These are phyloP conservation scores for Candida buenavistaensis DNA, from an alignment of 1,139 yeast genomes.

Conservation along the genomic window DNA sequence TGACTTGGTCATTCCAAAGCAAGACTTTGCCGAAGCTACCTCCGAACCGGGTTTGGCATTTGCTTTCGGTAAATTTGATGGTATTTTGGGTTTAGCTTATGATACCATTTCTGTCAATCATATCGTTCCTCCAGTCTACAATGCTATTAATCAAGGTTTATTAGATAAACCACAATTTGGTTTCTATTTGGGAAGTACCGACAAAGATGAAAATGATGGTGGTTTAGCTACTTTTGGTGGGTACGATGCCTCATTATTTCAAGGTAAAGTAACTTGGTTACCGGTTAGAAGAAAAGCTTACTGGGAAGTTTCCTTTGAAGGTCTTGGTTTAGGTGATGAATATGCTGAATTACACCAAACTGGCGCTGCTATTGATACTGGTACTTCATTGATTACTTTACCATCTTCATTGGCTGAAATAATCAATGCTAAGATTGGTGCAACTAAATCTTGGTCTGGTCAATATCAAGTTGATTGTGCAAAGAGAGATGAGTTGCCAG, in stretches of 20 bases:
- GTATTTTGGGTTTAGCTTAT: constrained; percentile 92
- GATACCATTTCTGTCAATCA: constrained; percentile 85
- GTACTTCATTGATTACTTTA: constrained; percentile 91
- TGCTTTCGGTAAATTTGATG: constrained; percentile 98
- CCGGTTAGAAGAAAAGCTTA: constrained; percentile 99
- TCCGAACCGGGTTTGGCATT: constrained; percentile 96
- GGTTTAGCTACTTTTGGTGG: constrained; percentile 97
- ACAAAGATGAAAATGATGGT: constrained; percentile 65
- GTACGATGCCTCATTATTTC: constrained; percentile 67
- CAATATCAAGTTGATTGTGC: constrained; percentile 93
- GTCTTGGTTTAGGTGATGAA: constrained; percentile 88
- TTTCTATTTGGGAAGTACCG: constrained; percentile 81
- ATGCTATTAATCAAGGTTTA: constrained; percentile 78
- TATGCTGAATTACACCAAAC: constrained; percentile 76
- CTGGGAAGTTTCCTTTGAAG: constrained; percentile 96
- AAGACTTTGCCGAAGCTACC: constrained; percentile 96
- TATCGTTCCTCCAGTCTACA: constrained; percentile 91
- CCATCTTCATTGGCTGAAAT: constrained; percentile 96
- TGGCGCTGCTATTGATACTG: constrained; percentile 98
- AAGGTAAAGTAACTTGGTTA: constrained; percentile 87
- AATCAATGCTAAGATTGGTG: constrained; percentile 92
- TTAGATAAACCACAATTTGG: constrained; percentile 85
- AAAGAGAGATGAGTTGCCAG: constrained; percentile 79
- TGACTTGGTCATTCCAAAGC: constrained; percentile 78
- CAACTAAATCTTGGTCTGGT: constrained; percentile 95